Conservation (phyloP, 2,329 filamentous ascomycete species). For the Colletotrichum kahawae region DNA sequence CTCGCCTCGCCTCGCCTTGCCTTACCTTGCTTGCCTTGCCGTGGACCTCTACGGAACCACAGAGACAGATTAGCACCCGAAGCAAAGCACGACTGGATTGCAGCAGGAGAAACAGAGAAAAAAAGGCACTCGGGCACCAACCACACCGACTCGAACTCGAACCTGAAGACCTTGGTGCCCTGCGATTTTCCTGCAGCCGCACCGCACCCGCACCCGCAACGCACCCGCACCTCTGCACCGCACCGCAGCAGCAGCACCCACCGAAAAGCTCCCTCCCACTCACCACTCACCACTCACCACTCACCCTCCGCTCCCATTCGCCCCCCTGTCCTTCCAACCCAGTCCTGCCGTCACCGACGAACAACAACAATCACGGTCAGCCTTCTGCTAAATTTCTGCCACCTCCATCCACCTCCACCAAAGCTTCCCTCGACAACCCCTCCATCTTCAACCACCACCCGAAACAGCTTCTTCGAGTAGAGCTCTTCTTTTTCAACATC, state of each 20-base stretch:
- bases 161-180: background rate
- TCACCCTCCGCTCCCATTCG: conserved; percentile 1
- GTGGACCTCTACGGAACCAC: conserved; percentile 1
- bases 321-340: conserved; percentile 6
- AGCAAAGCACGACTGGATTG: background rate
- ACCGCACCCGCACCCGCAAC: background rate
- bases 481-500: background rate
- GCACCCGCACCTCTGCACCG: background rate
- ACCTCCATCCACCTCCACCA: conserved; percentile 22
- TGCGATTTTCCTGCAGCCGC: background rate
- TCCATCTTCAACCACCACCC: conserved; percentile 8
- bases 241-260: background rate
- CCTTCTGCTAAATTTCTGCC: conserved; percentile 23
- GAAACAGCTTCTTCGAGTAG: conserved; percentile 7
- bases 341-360: conserved; percentile 18
- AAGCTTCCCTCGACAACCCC: conserved; percentile 21
- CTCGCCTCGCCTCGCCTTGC: background rate
- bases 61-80: background rate
- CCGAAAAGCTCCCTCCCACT: conserved; percentile 9
- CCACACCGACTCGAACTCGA: conserved; percentile 1
- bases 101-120: background rate
- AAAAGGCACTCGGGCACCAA: background rate
- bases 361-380: conserved; percentile 21
- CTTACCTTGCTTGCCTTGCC: background rate
- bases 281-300: background rate